Conservation (phyloP, 129 eudicot genomes). For the Saussurea involucrata region DNA sequence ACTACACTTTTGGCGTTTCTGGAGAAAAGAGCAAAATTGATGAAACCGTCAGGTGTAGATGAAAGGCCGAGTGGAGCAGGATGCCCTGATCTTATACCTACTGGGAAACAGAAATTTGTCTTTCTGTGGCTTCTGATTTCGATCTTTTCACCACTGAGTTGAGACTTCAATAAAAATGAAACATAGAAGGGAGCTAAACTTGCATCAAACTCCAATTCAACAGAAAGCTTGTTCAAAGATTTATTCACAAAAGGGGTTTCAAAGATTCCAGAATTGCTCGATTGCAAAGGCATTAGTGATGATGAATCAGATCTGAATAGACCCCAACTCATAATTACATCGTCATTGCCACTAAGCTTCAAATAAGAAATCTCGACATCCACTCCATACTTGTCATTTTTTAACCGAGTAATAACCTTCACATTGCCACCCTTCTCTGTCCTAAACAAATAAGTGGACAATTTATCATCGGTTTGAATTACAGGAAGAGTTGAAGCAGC, state of each 20-base stretch:
- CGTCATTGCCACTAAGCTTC: conserved; percentile 23
- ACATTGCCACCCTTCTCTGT: conserved; percentile 67
- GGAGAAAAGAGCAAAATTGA: conserved; percentile 78
- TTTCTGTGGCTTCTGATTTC: conserved; percentile 64
- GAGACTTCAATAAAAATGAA: conserved; percentile 53
- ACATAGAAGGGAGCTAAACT: conserved; percentile 76
- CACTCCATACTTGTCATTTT: conserved; percentile 39
- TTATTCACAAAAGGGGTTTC: conserved; percentile 52
- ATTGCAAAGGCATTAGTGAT: conserved; percentile 53
- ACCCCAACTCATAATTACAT: conserved; percentile 72
- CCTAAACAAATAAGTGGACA: conserved; percentile 51
- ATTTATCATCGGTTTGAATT: conserved; percentile 36
- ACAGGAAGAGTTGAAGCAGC: conserved; percentile 42
- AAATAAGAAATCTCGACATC: conserved; percentile 52
- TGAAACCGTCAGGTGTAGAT: conserved; percentile 50
- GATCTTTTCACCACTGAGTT: conserved; percentile 28
- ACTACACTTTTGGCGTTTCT: conserved; percentile 59
- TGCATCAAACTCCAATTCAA: conserved; percentile 67
- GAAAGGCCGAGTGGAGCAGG: conserved; percentile 79
- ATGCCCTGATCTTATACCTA: conserved; percentile 74
- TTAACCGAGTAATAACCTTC: conserved; percentile 62
- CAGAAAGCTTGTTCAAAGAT: conserved; percentile 30
- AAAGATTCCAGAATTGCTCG: conserved; percentile 25
- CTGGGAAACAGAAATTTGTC: conserved; percentile 70
- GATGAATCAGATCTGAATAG: conserved; percentile 76